Base-by-base conservation (phyloP, 179 eudicot genomes). In the Vitellaria paradoxa region DNA sequence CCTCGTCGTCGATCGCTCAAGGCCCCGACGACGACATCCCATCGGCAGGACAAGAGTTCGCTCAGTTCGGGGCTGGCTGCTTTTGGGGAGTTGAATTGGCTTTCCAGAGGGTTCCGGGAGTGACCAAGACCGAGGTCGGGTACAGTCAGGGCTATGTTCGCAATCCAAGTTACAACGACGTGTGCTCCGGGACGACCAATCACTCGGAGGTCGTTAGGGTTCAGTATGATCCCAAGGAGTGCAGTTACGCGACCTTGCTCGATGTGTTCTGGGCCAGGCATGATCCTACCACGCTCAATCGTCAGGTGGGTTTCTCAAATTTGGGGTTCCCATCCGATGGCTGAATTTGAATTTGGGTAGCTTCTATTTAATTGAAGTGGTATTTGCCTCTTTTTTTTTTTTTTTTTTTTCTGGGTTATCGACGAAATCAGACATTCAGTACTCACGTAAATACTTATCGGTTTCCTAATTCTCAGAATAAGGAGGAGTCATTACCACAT, bases 1-100 rank as follows among this genome's bases (percentile, higher is more conserved):
- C 84, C 42, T 52, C 85, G 9, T 85, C 90, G 9, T 65, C 94
- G 23, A 85, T 90, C 40, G 79, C 92, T 1, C 88, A 84, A 50
- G 85, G 84, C 7, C 89, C 90, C 18, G 92, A 90, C 84, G 84
- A 79, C 30, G 92, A 90, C 40, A 3, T 68, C 5, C 90, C 90
- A 0, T 81, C 87, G 1, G 82, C 92, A 1, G 86, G 86, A 52
- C 89, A 88, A n/a, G 70, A 66, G 68, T 86, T 90, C 82, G 86
- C 88, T 2, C 88, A 89, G 68, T 89, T 90, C 74, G 92, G 91
- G 12, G 92, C 87, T 0, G 94, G 92, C 2, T 89, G 92, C 49
- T 89, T 91, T 73, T 89, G 92, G 94, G 92, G 94, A 0, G 91
- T 85, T 2, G 94, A 91, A 76, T 80, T 90, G 70, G 89, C 88